Conservation (phyloP, 257 asterid species). For the Anisodus tanguticus region DNA sequence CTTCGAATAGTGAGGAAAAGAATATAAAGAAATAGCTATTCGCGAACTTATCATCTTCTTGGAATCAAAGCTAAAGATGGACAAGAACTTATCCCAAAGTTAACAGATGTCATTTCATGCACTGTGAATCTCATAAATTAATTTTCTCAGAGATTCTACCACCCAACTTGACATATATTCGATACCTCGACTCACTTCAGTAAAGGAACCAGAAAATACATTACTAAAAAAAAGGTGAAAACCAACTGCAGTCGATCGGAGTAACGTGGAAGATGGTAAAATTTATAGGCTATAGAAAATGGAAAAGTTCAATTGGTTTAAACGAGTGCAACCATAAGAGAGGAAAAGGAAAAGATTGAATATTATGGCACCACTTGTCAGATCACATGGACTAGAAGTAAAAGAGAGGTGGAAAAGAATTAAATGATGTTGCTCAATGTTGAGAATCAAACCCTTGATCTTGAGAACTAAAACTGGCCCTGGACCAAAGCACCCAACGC, state of each 20-base stretch:
- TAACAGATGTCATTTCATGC: not conserved
- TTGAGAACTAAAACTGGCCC: too few species aligned
- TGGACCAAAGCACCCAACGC: too few species aligned
- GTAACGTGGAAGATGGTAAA: not conserved
- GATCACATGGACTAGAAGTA: too few species aligned
- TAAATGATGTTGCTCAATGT: too few species aligned
- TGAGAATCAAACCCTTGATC: too few species aligned
- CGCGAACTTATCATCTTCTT: not conserved
- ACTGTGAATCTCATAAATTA: not conserved
- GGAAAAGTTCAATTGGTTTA: not conserved
- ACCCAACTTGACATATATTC: not conserved
- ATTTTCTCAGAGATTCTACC: not conserved
- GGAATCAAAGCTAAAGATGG: constrained; percentile 15
- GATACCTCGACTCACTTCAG: not conserved
- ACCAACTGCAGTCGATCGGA: not conserved
- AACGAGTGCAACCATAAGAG: too few species aligned
- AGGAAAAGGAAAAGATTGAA: too few species aligned
- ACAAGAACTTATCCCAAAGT: not conserved
- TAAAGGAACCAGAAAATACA: not conserved
- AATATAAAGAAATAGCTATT: not conserved
- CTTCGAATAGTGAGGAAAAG: not conserved
- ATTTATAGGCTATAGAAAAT: too few species aligned
- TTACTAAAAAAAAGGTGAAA: too few species aligned
- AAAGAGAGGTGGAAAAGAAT: too few species aligned
- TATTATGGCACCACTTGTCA: too few species aligned